Conservation (phyloP, 805 yeast genomes). For the Wickerhamomyces bisporus region DNA sequence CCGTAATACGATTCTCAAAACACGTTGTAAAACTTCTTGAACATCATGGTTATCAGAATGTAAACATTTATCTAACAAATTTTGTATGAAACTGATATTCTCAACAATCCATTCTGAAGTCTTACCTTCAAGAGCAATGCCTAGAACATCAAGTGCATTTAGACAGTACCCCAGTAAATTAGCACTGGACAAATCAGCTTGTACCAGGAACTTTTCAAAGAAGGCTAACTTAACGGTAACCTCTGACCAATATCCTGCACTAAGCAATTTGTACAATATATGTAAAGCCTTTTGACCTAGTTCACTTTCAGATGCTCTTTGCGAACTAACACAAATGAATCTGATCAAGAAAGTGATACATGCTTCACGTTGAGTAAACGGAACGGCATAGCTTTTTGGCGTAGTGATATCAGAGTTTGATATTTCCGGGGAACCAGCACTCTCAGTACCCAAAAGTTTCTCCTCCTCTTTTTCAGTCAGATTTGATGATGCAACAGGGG, state of each 20-base stretch:
- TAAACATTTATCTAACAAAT: constrained; percentile 73
- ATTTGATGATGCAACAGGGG: constrained; percentile 31
- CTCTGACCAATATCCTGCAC: constrained; percentile 79
- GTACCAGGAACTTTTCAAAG: constrained; percentile 81
- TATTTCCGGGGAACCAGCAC: constrained; percentile 16
- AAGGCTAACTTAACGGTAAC: constrained; percentile 81
- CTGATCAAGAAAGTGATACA: constrained; percentile 85
- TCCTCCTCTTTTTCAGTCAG: constrained; percentile 23
- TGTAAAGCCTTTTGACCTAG: constrained; percentile 76
- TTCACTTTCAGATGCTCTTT: constrained; percentile 77
- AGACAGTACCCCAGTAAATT: constrained; percentile 73
- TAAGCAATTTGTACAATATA: constrained; percentile 67
- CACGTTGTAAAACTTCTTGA: constrained; percentile 78
- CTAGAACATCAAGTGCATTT: constrained; percentile 87
- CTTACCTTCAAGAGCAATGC: constrained; percentile 77
- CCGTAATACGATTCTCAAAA: constrained; percentile 59
- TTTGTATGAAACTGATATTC: constrained; percentile 64
- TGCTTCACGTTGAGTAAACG: constrained; percentile 80
- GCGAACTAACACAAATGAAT: constrained; percentile 81
- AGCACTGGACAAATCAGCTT: constrained; percentile 66
- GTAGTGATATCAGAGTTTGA: constrained; percentile 37
- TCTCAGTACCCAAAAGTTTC: constrained; percentile 10
- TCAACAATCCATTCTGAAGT: constrained; percentile 71
- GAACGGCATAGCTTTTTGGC: constrained; percentile 51
- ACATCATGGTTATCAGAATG: constrained; percentile 80